phyloP scores from a whole-genome alignment of 345 rosid species.

The Eucalyptus camaldulensis region DNA sequence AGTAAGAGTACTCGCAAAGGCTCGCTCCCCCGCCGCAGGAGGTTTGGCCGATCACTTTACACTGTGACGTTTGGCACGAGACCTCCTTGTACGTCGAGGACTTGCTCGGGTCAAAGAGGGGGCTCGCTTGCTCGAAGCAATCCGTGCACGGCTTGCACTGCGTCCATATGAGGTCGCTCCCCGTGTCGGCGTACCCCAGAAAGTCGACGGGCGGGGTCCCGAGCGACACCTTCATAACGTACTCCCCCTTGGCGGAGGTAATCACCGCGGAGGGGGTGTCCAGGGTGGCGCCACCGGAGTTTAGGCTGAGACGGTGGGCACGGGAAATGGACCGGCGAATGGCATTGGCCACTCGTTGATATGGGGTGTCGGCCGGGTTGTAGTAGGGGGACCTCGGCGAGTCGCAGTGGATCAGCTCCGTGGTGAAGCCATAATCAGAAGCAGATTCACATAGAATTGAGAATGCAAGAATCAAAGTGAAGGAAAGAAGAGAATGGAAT shows the following conservation, averaged over 20 bases:
- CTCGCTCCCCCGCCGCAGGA: not conserved
- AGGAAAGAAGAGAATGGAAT: not conserved
- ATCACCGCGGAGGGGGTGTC: not conserved
- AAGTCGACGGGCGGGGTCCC: not conserved
- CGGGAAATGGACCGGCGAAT: not conserved
- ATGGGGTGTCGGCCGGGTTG: not conserved
- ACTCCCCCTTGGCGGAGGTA: not conserved
- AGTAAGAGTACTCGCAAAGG: not conserved
- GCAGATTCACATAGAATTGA: not conserved
- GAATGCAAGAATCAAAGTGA: not conserved
- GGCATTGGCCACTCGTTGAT: not conserved
- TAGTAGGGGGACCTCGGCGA: conserved; percentile 11
- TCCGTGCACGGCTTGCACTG: conserved; percentile 16
- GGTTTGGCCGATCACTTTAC: not conserved
- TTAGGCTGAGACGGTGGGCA: not conserved
- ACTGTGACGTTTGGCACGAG: not conserved
- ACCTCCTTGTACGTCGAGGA: not conserved
- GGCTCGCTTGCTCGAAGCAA: conserved; percentile 4
- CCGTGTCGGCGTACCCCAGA: conserved; percentile 12
- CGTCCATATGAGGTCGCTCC: conserved; percentile 23
- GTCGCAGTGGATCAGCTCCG: conserved; percentile 11
- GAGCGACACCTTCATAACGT: conserved; percentile 10
- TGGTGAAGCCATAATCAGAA: not conserved
- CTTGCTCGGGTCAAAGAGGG: not conserved
- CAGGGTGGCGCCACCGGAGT: not conserved